Evolutionary conservation across 352 stramenopile species (phyloP).

Genomic region (Globisporangium middletonii): DNA sequence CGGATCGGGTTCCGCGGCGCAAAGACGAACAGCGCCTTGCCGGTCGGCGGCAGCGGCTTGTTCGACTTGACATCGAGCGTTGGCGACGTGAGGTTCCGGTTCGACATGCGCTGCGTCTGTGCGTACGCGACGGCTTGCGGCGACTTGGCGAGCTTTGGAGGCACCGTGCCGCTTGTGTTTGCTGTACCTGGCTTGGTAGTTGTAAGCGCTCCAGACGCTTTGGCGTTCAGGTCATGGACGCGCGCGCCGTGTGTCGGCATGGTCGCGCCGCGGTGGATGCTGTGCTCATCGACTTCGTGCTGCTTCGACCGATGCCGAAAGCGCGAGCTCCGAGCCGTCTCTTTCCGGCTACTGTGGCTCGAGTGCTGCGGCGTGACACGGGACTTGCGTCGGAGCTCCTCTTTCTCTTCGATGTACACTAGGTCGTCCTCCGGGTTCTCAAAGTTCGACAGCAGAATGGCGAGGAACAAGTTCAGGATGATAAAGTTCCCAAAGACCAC

Average conservation of each 20-base stretch:
- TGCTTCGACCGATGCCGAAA: slow-evolving; percentile 35
- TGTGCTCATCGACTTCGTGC: slow-evolving; percentile 12
- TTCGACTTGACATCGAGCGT: slow-evolving; percentile 48
- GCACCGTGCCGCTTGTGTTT: slow-evolving; percentile 1
- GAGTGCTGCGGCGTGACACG: slow-evolving; percentile 19
- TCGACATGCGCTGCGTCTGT: slow-evolving; percentile 4
- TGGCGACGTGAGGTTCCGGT: slow-evolving; percentile 15
- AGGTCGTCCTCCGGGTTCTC: slow-evolving; percentile 50
- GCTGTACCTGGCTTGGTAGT: neutral
- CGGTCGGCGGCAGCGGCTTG: slow-evolving; percentile 13
- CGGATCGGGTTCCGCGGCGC: slow-evolving; percentile 43
- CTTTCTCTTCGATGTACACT: slow-evolving; percentile 23
- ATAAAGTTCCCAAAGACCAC: slow-evolving; percentile 88
- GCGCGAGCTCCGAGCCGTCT: slow-evolving; percentile 57
- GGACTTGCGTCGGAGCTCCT: slow-evolving; percentile 25
- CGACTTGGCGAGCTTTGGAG: slow-evolving; percentile 35
- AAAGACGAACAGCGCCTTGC: slow-evolving; percentile 40
- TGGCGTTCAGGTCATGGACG: neutral
- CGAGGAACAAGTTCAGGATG: slow-evolving; percentile 90
- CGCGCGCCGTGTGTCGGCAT: neutral
- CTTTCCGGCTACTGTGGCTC: slow-evolving; percentile 26
- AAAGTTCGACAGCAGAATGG: slow-evolving; percentile 89
- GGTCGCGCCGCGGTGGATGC: neutral
- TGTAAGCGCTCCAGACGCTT: too few species aligned
- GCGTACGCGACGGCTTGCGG: slow-evolving; percentile 38